These are phyloP conservation scores for Fusarium mundagurra DNA, from an alignment of 2,329 filamentous ascomycete species.

Conservation along the genomic window DNA sequence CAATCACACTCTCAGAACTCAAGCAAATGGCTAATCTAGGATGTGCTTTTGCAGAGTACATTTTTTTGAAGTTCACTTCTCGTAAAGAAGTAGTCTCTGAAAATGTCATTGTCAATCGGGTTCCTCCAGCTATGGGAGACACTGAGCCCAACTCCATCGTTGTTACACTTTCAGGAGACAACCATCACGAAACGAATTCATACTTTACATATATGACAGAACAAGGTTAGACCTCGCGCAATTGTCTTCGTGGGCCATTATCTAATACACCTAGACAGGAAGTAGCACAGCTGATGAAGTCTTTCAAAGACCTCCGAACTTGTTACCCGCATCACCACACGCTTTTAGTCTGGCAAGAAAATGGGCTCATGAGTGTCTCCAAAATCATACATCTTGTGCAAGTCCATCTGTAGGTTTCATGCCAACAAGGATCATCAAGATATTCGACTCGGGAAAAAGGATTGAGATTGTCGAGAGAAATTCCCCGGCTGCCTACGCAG, in stretches of 20 bases:
- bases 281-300: background rate
- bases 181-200: background rate
- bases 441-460: background rate
- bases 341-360: background rate
- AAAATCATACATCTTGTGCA: background rate
- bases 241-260: background rate
- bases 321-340: background rate
- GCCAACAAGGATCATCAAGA: background rate
- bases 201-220: background rate
- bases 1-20: background rate
- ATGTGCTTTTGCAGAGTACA: background rate
- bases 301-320: background rate
- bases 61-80: background rate
- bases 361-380: background rate
- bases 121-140: background rate
- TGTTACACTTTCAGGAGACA: background rate
- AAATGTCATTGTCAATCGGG: background rate
- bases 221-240: background rate
- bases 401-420: background rate
- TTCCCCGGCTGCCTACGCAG: background rate
- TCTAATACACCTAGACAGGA: background rate
- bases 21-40: background rate
- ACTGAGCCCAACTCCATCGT: background rate
- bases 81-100: background rate
- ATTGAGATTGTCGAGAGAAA: background rate